Base-by-base conservation (phyloP, 805 yeast genomes). In the Cyberlindnera japonica region DNA sequence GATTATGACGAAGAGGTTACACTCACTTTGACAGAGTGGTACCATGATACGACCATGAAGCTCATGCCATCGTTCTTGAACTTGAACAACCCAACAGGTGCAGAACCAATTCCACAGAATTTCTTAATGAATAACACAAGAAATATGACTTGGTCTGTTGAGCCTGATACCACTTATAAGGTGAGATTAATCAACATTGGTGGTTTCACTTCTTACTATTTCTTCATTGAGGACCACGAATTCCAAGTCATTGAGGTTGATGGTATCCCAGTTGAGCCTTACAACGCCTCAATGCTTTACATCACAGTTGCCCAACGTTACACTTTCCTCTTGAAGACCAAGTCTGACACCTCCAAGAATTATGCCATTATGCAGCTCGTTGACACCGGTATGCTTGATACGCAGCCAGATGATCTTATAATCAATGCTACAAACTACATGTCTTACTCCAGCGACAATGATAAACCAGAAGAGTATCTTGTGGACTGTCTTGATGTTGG, bases 261-360 rank as follows among this genome's bases (percentile, higher is more conserved):
- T 62, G 99, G 99, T 61, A 69, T 90, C 34, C 76, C 83, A 55
- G 90, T 86, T 15, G 85, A 89, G 62, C 81, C 81, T 34, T 77
- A 79, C 55, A 75, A 71, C 41, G 82, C 96, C 8, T 74, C 73
- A 24, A 71, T 77, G 69, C 53, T 91, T 33, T 89, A 87, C 63
- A 75, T 93, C 54, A 78, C 95, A 9, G 89, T 80, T 40, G 98
- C 97, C 31, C 99, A 93, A 69, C 81, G 99, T 56, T 89, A 87
- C 65, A 75, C 90, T 20, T 81, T 88, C 9, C 69, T 93, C 55
- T 58, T 93, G 48, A 77, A 72, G 37, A 88, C 97, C 43, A 85
- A 83, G 67, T 67, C 71, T 47, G 71, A 70, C 38, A 63, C 67
- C n/a, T 65, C 83, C 14, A 71, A 64, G 46, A 89, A 90, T 63